Base-by-base conservation (phyloP, 106 monocot species). In the Dendrobium catenatum region DNA sequence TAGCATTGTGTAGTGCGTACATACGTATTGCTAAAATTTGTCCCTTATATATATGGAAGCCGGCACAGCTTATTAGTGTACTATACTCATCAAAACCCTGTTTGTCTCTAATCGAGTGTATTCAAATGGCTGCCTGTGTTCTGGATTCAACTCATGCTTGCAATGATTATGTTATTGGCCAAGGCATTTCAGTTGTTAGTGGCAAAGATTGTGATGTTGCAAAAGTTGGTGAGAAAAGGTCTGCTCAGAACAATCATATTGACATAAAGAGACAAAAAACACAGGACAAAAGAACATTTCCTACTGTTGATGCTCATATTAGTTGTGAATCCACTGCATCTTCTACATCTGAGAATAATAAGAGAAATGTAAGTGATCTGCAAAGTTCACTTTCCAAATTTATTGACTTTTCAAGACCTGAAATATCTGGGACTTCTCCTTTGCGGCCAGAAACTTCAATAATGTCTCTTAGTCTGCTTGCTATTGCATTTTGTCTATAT, bases 1-100 rank as follows among this genome's bases (percentile, higher is more conserved):
- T 80, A 49, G 98, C 95, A 84, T 72, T 99, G 82, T 99, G 93
- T 80, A 82, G 27, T 91, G 95, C 93, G 78, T 99, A 95, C 84
- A 81, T 86, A 55, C 83, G 93, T 31, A 86, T 95, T 85, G 87
- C 87, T 79, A 90, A 91, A 79, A 55, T 88, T 78, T 95, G 95
- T 82, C 81, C 95, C 19, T 61, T 82, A 78, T 78, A 84, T 87
- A 80, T 91, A 51, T 99, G 98, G 98, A 95, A 79, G 83, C 95
- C 93, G 72, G 85, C 59, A 84, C 81, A 86, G 11, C 87, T 97
- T 58, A 44, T 93, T 61, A 76, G 86, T 48, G 79, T 90, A 83
- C 73, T 99, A 20, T 88, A 76, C 78, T 85, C 73, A 56, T 67
- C 88, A 81, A 88, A 81, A 76, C 89, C 98, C 82, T 91, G 93